Base-by-base conservation (phyloP, 495 filamentous ascomycete species). In the Lentithecium fluviatile region DNA sequence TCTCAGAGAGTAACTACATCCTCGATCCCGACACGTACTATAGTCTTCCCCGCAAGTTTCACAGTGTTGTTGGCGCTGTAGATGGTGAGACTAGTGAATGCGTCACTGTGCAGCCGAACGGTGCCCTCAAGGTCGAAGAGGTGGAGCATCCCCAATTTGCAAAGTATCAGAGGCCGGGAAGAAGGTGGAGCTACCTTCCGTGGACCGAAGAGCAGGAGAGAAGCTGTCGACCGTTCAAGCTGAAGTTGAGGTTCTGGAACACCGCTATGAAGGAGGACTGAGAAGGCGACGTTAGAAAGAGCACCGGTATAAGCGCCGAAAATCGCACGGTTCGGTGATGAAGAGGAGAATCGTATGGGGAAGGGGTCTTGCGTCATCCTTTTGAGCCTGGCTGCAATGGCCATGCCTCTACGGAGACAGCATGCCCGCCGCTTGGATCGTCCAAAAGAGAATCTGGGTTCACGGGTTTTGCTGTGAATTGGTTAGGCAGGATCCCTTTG, bases 121-220 rank as follows among this genome's bases (percentile, higher is more conserved):
- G 61, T 21, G 24, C 36, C 0, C 10, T 64, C 5, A 24, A 48
- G 29, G 34, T 64, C 20, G 26, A 24, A n/a, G 0, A 37, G 4
- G 2, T 3, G 19, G 54, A 54, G 23, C 6, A 24, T 2, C 36
- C 29, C 20, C 47, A 48, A 21, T 47, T 40, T 32, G 36, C 25
- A 4, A 63, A 63, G 34, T 25, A 19, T 15, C 48, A 58, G 48
- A 48, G 61, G 0, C 3, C 23, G 13, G 53, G 54, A 5, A 45
- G 36, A 17, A 25, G 46, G 25, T 64, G 54, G 61, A 45, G 40
- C 8, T 53, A 47, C 40, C 13, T 58, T 1, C 61, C 61, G 32
- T 58, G 54, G 61, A 64, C 61, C 23, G 45, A 37, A 8, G 32
- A 15, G 10, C 40, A 43, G 19, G 15, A 43, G 13, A 43, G 13